Evolutionary conservation across 2,329 filamentous ascomycete genomes (phyloP).

Genomic region (Westerdykella sp.): DNA sequence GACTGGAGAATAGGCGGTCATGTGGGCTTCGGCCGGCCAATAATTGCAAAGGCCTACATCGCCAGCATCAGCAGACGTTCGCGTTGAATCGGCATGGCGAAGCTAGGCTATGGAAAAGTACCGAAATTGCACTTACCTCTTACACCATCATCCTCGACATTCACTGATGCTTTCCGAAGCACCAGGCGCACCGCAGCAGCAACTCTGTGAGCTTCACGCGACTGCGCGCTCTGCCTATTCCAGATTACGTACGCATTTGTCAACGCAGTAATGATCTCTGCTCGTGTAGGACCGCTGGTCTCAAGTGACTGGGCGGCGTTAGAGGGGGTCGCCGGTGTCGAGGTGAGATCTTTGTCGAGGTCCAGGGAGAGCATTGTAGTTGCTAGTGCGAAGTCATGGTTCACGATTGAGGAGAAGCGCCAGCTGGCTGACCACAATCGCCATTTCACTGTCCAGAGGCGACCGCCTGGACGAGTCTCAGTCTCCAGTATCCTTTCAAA

Average conservation of each 20-base stretch:
- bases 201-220: constrained; percentile 28
- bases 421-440: constrained; percentile 39
- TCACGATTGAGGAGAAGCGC: constrained; percentile 41
- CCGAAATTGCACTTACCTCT: constrained; percentile 12
- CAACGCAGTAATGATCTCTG: constrained; percentile 21
- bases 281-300: constrained; percentile 15
- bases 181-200: constrained; percentile 24
- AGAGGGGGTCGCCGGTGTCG: not conserved
- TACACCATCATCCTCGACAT: constrained; percentile 7
- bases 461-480: constrained; percentile 38
- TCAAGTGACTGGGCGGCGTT: not conserved
- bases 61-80: no score
- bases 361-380: constrained; percentile 45
- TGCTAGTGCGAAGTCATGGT: constrained; percentile 45
- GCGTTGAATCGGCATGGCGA: no score
- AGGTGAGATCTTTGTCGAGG: constrained; percentile 26
- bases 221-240: constrained; percentile 18
- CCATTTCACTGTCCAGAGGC: constrained; percentile 16
- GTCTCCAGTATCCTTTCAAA: constrained; percentile 41
- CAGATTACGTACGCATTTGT: constrained; percentile 20
- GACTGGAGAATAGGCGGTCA: no score
- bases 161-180: constrained; percentile 15
- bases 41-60: no score
- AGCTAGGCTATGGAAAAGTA: not conserved
- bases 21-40: no score